phyloP scores from a whole-genome alignment of 208 protist species.

The Wallacemonas sp. region DNA sequence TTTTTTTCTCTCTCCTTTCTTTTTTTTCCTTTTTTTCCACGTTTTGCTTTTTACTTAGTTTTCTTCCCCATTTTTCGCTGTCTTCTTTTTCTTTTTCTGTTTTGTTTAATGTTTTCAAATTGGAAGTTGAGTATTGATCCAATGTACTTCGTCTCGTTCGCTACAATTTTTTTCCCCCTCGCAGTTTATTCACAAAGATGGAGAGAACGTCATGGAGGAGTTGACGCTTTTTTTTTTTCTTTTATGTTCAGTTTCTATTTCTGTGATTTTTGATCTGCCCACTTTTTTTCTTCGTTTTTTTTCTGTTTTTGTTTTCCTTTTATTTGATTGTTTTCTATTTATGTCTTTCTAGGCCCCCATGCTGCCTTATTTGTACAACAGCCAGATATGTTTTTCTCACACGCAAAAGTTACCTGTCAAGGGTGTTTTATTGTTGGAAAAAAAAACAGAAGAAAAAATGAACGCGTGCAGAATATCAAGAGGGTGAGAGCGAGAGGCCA shows the following conservation, averaged over 20 bases:
- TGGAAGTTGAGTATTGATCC: too few species aligned
- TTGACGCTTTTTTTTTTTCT: slow-evolving; percentile 14
- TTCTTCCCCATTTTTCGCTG: slow-evolving; percentile 9
- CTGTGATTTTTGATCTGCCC: background rate
- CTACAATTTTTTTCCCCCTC: too few species aligned
- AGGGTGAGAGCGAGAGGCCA: too few species aligned
- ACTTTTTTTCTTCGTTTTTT: background rate
- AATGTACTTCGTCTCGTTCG: too few species aligned
- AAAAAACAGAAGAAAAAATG: too few species aligned
- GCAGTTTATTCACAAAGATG: too few species aligned
- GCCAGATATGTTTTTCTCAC: background rate
- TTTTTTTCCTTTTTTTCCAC: background rate
- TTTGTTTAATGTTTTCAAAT: too few species aligned
- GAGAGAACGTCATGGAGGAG: too few species aligned
- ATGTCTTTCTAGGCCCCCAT: background rate
- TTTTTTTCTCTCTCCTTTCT: too few species aligned
- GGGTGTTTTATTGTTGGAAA: too few species aligned
- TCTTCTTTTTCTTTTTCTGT: slow-evolving; percentile 13
- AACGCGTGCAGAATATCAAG: too few species aligned
- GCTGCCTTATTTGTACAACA: background rate
- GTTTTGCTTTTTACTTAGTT: slow-evolving; percentile 20
- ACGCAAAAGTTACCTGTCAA: too few species aligned
- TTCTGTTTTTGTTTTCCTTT: background rate
- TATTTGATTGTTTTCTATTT: background rate
- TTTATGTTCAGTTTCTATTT: slow-evolving; percentile 2